Evolutionary conservation across 345 rosid genomes (phyloP), one percentile per base, ranked within the genome.

Genomic region (Murraya paniculata): DNA sequence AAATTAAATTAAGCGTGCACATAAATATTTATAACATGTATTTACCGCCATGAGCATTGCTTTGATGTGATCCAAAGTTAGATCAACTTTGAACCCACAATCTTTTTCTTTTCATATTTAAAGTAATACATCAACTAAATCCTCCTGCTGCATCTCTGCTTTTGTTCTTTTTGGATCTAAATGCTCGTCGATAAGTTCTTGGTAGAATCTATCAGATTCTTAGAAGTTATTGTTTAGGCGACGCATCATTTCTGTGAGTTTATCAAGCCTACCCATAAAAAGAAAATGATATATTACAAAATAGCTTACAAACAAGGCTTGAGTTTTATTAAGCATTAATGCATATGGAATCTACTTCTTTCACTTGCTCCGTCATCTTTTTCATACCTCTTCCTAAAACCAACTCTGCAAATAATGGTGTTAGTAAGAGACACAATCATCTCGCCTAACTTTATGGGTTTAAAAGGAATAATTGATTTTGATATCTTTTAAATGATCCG

Each of bases 11-110:
- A 36, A 6, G 38, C 6, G 38, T 36, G 1, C 8, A 36, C 38
- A 36, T 5, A 36, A 36, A 36, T 36, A 36, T 36, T 31, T 31
- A 31, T 31, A 31, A 31, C 33, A 31, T 31, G 3, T 31, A 31
- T 3, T 31, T 1, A 31, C 33, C 41, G 0, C 94, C 86, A 81
- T 85, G 68, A 92, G 87, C 16, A 88, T 45, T 36, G 85, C 91
- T 85, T 90, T 89, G 84, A 89, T 80, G 71, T 88, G 88, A 68
- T 88, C 88, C 18, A 62, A 36, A 1, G 84, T 84, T 57, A 90
- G 80, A 50, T 87, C 62, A 58, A 60, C 27, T 64, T 66, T 64
- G 38, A 70, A 35, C 5, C 72, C 74, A 58, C 80, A 76, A 67
- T 84, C 80, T 79, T 39, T 39, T 39, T 39, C 45, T 39, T 76